These are phyloP conservation scores for Dryadomyces sulphureus DNA, from an alignment of 2,329 filamentous ascomycete species.

Conservation along the genomic window DNA sequence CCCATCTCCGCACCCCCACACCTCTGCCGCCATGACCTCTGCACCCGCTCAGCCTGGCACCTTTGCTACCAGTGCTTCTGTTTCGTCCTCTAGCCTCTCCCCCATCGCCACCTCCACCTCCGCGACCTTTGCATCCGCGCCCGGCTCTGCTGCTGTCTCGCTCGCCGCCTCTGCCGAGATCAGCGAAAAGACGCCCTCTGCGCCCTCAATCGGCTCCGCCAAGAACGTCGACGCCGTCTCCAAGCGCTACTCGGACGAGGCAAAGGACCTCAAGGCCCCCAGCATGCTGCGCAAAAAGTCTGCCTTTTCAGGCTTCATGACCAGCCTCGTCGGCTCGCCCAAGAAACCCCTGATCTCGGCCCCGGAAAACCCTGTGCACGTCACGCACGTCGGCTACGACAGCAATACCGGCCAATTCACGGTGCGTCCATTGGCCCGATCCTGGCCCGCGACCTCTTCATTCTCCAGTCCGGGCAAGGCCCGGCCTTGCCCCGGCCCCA, in stretches of 20 bases:
- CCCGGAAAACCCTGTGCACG: constrained; percentile 92
- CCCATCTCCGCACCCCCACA: constrained; percentile 1
- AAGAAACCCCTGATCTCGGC: constrained; percentile 92
- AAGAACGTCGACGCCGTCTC: constrained; percentile 32
- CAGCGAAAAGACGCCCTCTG: constrained; percentile 27
- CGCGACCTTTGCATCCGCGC: constrained; percentile 4
- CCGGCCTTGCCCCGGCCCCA: too few species aligned
- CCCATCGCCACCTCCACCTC: constrained; percentile 1
- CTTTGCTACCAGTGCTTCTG: neutral
- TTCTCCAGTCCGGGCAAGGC: too few species aligned
- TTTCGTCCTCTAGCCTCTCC: constrained; percentile 8
- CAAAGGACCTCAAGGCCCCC: constrained; percentile 43
- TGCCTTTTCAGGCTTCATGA: constrained; percentile 78
- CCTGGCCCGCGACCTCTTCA: too few species aligned
- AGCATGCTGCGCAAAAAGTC: constrained; percentile 64
- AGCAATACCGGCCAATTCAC: constrained; percentile 94
- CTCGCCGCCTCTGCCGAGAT: constrained; percentile 19
- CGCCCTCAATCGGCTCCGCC: constrained; percentile 8
- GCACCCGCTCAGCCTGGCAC: neutral
- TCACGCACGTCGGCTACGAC: constrained; percentile 96
- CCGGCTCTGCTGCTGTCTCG: constrained; percentile 7
- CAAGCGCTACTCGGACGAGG: constrained; percentile 71
- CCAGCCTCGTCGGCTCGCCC: constrained; percentile 67
- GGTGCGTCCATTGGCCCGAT: constrained; percentile 39
- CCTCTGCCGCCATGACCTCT: constrained; percentile 7